A percentile compares a stretch with the other conserved stretches of the same genome.
These are phyloP conservation scores for Phenoliferia sp. DNA, from an alignment of 1,284 basidiomycete species.

Conservation along the genomic window DNA sequence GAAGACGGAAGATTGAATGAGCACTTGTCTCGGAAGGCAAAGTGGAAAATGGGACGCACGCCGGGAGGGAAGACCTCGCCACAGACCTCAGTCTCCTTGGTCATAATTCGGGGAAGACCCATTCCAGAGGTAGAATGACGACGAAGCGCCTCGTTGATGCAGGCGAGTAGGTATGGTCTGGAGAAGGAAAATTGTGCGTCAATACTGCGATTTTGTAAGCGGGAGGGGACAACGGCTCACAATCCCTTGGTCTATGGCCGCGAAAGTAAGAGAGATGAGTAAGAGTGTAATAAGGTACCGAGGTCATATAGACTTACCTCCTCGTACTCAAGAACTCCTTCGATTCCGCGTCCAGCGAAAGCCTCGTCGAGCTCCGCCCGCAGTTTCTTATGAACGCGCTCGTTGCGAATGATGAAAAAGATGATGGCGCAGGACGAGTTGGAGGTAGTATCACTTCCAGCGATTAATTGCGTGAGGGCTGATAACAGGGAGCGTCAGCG, in stretches of 20 bases:
- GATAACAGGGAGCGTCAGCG: too few relatives aligned
- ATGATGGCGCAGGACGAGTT: constrained; percentile 82
- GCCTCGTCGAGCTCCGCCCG: constrained; percentile 74
- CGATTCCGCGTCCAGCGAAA: constrained; percentile 47
- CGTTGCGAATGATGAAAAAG: constrained; percentile 70
- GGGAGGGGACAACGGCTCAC: neutral
- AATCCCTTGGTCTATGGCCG: constrained; percentile 57
- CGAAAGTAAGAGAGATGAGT: neutral
- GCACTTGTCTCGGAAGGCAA: neutral
- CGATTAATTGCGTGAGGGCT: constrained; percentile 73
- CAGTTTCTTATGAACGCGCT: constrained; percentile 61
- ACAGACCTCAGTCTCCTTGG: constrained; percentile 58
- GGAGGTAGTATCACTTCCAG: constrained; percentile 71
- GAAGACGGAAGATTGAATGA: neutral
- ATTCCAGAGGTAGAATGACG: constrained; percentile 68
- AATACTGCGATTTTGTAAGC: neutral
- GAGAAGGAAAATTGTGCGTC: neutral
- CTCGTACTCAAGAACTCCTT: constrained; percentile 35
- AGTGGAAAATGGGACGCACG: constrained; percentile 48
- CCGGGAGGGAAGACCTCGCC: constrained; percentile 64
- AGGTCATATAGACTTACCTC: constrained; percentile 31
- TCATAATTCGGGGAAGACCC: constrained; percentile 54
- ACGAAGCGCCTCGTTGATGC: constrained; percentile 75
- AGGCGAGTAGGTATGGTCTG: constrained; percentile 56
- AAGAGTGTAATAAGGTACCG: too few relatives aligned